Evolutionary conservation across 192 early-diverging fungal species (phyloP), one percentile per base, ranked within the genome.

Genomic region (Lobosporangium transversale): DNA sequence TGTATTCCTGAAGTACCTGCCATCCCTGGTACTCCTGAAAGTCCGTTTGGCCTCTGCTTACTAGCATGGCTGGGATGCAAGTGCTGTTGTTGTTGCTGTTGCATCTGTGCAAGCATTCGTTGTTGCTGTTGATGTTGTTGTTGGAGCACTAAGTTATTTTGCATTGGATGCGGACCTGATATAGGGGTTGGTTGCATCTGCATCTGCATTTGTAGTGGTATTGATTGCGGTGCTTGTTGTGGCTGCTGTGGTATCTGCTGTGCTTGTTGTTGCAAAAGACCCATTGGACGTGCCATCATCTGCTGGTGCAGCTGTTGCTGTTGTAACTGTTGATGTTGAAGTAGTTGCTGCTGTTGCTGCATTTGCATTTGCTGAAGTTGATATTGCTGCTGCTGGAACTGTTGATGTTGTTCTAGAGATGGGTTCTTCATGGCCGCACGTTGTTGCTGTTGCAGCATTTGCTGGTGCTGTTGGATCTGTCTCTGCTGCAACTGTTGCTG

Each of bases 261-360:
- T 3, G 12, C 9, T 26, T 50, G 48, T 26, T 50, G 48, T 12
- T 50, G 48, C 23, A 23, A 11, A 24, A 24, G 48, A 26, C 27
- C 21, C 48, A 6, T 2, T 24, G 17, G 48, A 7, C 43, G 51
- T 2, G 42, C 51, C 51, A 69, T 61, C 67, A 69, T 68, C 26
- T 58, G 58, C 15, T 70, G 68, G 37, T 70, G 68, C 32, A 56
- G 15, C 4, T 70, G 68, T 44, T 70, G 68, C 23, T 59, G 57
- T 29, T 68, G 66, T 2, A 49, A 26, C 23, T 67, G 65, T 1
- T 67, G 65, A 26, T 58, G 55, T 42, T 67, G 65, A 0, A 51
- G 50, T 11, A 36, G 48, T 17, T 53, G 58, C 18, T 60, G 58
- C 43, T 61, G 58, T 15, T 58, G 61, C 37, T 71, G 69, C 4